Evolutionary conservation across 106 monocot species (phyloP).

Genomic region (Acorus gramineus): DNA sequence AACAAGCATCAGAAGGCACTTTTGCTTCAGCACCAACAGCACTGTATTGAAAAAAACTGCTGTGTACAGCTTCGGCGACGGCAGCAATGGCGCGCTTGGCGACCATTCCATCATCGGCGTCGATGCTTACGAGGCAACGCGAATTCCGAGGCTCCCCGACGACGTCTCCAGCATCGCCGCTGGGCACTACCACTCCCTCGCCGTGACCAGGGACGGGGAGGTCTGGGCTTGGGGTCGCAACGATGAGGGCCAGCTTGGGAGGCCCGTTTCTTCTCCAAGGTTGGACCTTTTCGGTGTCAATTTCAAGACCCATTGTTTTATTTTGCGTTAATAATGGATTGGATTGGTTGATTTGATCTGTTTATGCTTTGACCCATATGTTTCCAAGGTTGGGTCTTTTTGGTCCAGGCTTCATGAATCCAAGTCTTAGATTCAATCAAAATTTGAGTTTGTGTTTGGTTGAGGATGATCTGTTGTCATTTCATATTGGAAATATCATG

Average conservation of each 20-base stretch:
- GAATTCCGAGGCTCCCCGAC: slow-evolving; percentile 35
- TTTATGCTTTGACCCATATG: too few species aligned
- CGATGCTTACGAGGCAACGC: slow-evolving; percentile 64
- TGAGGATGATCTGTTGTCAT: too few species aligned
- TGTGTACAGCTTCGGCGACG: slow-evolving; percentile 83
- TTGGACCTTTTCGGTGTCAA: background rate
- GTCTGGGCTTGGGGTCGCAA: slow-evolving; percentile 92
- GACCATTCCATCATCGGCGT: slow-evolving; percentile 32
- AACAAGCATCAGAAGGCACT: too few species aligned
- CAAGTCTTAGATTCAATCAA: too few species aligned
- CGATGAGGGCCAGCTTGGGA: slow-evolving; percentile 75
- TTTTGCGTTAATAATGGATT: background rate
- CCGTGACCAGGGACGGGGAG: slow-evolving; percentile 45
- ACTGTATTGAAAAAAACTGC: slow-evolving; percentile 1
- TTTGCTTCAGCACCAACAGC: too few species aligned
- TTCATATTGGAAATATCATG: too few species aligned
- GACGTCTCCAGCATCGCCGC: slow-evolving; percentile 33
- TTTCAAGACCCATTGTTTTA: background rate
- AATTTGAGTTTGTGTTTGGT: too few species aligned
- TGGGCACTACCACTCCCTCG: slow-evolving; percentile 91
- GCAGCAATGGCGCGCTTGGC: slow-evolving; percentile 79
- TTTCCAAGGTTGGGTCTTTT: too few species aligned
- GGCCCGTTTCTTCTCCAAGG: slow-evolving; percentile 40
- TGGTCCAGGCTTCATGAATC: too few species aligned
- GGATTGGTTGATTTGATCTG: background rate